Evolutionary conservation across 805 yeast genomes (phyloP).

Genomic region (Scheffersomyces lignosus): DNA sequence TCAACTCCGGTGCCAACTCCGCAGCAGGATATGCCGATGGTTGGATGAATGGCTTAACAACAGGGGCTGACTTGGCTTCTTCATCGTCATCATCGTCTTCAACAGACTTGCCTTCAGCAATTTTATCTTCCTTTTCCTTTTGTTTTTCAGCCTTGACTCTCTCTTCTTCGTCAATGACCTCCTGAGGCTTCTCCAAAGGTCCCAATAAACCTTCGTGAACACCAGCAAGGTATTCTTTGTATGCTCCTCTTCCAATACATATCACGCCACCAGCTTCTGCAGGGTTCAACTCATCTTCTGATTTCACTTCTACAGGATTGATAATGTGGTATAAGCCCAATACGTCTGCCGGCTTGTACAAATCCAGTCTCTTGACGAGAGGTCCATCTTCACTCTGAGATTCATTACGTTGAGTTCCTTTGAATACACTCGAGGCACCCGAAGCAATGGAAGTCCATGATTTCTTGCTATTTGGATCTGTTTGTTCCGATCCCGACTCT

Average conservation of each 20-base stretch:
- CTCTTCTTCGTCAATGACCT: slow-evolving; percentile 21
- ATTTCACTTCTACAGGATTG: slow-evolving; percentile 40
- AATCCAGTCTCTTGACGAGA: slow-evolving; percentile 29
- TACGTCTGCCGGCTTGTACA: slow-evolving; percentile 45
- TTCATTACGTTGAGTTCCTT: background rate
- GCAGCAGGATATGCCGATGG: slow-evolving; percentile 58
- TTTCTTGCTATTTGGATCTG: slow-evolving; percentile 11
- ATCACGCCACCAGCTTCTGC: slow-evolving; percentile 77
- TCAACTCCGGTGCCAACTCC: slow-evolving; percentile 60
- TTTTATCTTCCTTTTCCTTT: slow-evolving; percentile 11
- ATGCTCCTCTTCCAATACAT: slow-evolving; percentile 94
- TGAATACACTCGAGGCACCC: too few species aligned
- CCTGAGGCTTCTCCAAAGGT: slow-evolving; percentile 60
- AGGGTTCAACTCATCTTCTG: slow-evolving; percentile 46
- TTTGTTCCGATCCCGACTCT: background rate
- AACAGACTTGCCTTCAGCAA: slow-evolving; percentile 13
- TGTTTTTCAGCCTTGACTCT: slow-evolving; percentile 11
- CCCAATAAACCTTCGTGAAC: slow-evolving; percentile 94
- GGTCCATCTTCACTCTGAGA: slow-evolving; percentile 28
- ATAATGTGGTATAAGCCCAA: slow-evolving; percentile 54
- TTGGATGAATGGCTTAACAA: slow-evolving; percentile 63
- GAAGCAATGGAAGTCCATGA: slow-evolving; percentile 21
- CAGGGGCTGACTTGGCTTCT: slow-evolving; percentile 37
- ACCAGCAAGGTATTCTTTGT: slow-evolving; percentile 87
- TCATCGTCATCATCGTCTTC: slow-evolving; percentile 22